A percentile compares a stretch with the other conserved stretches of the same genome.
phyloP scores from a whole-genome alignment of 1,284 basidiomycete genomes.

The Microbotryum silenes-acaulis region DNA sequence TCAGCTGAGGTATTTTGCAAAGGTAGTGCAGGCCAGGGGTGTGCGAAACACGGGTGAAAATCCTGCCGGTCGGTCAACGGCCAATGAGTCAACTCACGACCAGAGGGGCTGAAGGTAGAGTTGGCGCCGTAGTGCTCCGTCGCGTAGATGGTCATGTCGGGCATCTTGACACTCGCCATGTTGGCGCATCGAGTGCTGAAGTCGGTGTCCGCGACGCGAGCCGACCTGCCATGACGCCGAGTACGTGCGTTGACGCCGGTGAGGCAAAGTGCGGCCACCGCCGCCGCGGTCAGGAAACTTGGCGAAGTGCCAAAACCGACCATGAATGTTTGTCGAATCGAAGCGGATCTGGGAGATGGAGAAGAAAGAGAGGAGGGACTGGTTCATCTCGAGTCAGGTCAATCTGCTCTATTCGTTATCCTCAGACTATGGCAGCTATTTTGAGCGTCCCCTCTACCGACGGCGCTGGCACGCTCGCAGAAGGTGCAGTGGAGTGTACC shows the following conservation, averaged over 20 bases:
- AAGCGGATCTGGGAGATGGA: background rate
- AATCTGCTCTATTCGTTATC: no score
- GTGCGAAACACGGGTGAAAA: background rate
- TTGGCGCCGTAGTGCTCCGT: background rate
- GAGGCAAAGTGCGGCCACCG: background rate
- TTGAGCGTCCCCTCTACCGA: no score
- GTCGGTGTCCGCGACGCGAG: no score
- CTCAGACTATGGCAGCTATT: no score
- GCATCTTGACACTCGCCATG: no score
- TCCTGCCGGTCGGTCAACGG: background rate
- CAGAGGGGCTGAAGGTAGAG: background rate
- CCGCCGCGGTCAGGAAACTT: background rate
- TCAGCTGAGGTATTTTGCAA: conserved; percentile 1
- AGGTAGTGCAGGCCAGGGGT: conserved; percentile 2
- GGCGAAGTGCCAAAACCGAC: background rate
- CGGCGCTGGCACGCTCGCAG: no score
- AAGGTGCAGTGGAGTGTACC: no score
- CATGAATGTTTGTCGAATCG: background rate
- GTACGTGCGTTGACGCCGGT: background rate
- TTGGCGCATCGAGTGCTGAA: no score
- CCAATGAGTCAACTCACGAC: background rate
- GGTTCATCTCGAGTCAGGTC: no score
- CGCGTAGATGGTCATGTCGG: background rate
- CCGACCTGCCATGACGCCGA: background rate
- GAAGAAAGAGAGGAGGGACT: background rate